Evolutionary conservation across 1,139 yeast species (phyloP).

Genomic region (Wickerhamomyces sp.): DNA sequence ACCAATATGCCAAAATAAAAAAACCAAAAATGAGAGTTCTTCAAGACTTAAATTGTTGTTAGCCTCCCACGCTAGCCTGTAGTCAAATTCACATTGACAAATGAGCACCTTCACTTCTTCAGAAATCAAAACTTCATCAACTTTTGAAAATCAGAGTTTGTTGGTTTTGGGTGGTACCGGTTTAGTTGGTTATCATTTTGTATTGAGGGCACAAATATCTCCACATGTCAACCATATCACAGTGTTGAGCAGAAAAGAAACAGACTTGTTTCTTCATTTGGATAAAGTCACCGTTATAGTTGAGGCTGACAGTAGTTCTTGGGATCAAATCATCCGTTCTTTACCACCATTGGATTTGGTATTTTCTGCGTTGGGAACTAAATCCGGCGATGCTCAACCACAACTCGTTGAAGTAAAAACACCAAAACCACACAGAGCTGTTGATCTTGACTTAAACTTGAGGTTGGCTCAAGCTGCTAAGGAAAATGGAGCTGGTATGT

Average conservation of each 20-base stretch:
- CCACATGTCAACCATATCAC: conserved; percentile 31
- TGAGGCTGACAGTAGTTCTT: conserved; percentile 9
- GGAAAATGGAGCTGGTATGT: conserved; percentile 5
- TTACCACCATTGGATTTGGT: conserved; percentile 7
- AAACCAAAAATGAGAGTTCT: too few relatives aligned
- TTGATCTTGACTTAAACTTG: conserved; percentile 14
- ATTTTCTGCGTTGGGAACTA: conserved; percentile 14
- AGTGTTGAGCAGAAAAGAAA: conserved; percentile 31
- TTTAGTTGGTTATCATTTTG: conserved; percentile 15
- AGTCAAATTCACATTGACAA: too few relatives aligned
- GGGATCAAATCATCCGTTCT: conserved; percentile 7
- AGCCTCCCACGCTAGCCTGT: too few relatives aligned
- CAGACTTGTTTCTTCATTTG: neutral
- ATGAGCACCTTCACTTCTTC: neutral
- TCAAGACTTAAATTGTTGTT: too few relatives aligned
- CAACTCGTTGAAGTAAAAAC: neutral
- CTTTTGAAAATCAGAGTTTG: too few relatives aligned
- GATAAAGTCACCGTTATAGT: conserved; percentile 8
- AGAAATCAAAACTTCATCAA: too few relatives aligned
- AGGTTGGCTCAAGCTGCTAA: conserved; percentile 10
- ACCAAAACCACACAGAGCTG: conserved; percentile 1
- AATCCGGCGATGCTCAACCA: conserved; percentile 3
- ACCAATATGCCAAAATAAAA: too few relatives aligned
- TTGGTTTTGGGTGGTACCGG: conserved; percentile 19
- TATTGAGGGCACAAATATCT: conserved; percentile 10